Evolutionary conservation across 2,329 filamentous ascomycete species (phyloP).

Genomic region (Aspergillus caelatus): DNA sequence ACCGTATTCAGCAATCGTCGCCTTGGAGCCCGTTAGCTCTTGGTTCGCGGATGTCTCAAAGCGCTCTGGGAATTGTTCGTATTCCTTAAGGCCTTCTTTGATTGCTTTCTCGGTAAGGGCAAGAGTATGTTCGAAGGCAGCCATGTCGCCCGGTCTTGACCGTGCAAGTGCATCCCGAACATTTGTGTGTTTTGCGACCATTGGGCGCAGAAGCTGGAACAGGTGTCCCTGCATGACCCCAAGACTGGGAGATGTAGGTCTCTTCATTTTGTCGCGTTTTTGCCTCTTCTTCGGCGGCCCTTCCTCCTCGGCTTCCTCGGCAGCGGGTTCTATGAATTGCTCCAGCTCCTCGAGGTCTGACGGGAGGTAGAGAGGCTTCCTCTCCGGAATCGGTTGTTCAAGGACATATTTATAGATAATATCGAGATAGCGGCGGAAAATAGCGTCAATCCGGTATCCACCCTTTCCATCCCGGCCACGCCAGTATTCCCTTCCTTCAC

Average conservation of each 20-base stretch:
- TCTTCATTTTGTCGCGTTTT: constrained; percentile 47
- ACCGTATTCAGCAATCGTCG: constrained; percentile 71
- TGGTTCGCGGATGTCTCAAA: constrained; percentile 39
- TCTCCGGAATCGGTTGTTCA: constrained; percentile 62
- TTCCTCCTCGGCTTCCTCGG: constrained; percentile 46
- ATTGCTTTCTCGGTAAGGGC: constrained; percentile 74
- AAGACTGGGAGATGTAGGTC: constrained; percentile 66
- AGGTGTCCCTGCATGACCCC: constrained; percentile 85
- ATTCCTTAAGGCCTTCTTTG: constrained; percentile 71
- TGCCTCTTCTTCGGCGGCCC: constrained; percentile 55
- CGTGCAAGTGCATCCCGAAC: constrained; percentile 82
- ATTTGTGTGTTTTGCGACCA: constrained; percentile 78
- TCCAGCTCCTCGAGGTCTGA: constrained; percentile 45
- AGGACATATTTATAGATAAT: constrained; percentile 82
- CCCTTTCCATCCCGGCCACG: constrained; percentile 74
- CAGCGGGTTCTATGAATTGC: constrained; percentile 19
- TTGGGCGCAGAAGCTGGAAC: constrained; percentile 84
- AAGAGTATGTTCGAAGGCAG: constrained; percentile 76
- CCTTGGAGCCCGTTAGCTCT: constrained; percentile 50
- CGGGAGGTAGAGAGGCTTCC: constrained; percentile 74
- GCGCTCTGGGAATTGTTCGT: constrained; percentile 49
- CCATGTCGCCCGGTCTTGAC: constrained; percentile 69
- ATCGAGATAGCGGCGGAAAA: constrained; percentile 85
- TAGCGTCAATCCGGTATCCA: constrained; percentile 85
- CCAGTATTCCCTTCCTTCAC: constrained; percentile 83